These are phyloP conservation scores for Spathaspora passalidarum DNA, from an alignment of 805 yeast genomes.

Conservation along the genomic window DNA sequence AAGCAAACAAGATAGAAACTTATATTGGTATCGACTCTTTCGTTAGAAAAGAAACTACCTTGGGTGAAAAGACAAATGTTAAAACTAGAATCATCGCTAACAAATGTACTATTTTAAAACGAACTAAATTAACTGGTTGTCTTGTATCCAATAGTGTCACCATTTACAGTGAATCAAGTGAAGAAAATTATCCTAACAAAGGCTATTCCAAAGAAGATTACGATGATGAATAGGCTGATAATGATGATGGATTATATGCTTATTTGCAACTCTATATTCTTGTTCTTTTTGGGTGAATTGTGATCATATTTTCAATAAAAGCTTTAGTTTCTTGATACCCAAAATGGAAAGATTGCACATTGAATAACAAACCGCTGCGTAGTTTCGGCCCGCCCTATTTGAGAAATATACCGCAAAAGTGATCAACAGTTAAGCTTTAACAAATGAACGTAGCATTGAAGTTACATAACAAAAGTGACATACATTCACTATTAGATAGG, in stretches of 20 bases:
- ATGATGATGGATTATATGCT: conserved; percentile 49
- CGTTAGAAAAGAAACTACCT: conserved; percentile 61
- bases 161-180: conserved; percentile 38
- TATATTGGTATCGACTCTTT: conserved; percentile 85
- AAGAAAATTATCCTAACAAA: conserved; percentile 31
- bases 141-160: conserved; percentile 67
- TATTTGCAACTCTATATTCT: no score
- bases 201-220: conserved; percentile 47
- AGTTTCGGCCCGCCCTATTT: no score
- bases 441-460: no score
- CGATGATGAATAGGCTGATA: conserved; percentile 55
- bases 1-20: conserved; percentile 57
- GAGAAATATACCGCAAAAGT: no score
- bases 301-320: no score
- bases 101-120: conserved; percentile 73
- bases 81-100: conserved; percentile 81
- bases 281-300: no score
- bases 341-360: no score
- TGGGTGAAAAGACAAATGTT: conserved; percentile 83
- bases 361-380: no score
- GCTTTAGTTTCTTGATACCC: no score
- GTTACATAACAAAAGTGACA: no score
- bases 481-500: no score
- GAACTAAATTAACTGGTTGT: conserved; percentile 86
- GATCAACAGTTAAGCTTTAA: no score